Evolutionary conservation across 331 rosid species (phyloP), one percentile per base, ranked within the genome.

Genomic region (Arachis monticola): DNA sequence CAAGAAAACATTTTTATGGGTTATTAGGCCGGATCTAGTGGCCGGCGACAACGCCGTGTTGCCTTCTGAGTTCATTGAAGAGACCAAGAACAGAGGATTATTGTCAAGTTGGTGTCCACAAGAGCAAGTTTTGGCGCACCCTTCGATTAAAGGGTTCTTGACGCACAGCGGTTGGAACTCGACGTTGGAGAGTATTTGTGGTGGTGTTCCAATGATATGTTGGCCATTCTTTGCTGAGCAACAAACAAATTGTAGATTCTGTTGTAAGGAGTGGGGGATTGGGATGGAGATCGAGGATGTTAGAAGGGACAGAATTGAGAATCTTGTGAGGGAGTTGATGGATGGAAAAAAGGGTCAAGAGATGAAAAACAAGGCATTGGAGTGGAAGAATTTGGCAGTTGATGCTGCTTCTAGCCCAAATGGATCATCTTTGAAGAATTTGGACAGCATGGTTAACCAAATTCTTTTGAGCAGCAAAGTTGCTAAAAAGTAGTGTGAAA

Each of bases 281-380:
- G 93, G 93, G 17, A 53, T 88, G 79, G 97, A 92, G 84, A 82
- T 88, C 5, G 88, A 85, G 32, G 78, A 83, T n/a, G 92, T 73
- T 10, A 83, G 58, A 58, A 83, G 92, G 48, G 85, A 78, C 0
- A 72, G 71, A 1, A 71, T 92, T 44, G 92, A 88, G 47, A 57
- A 38, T 0, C 85, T 84, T 8, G 89, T 92, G 57, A 84, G 47
- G 53, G 90, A 85, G 17, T 50, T 92, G 77, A 84, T 90, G 88
- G 83, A 72, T 10, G 91, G 91, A 8, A 67, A 76, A 17, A 79
- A 76, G 46, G 92, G 90, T 1, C 73, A 67, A 52, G 72, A 75
- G 45, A 79, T 92, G 94, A 88, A 42, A 17, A 70, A 77, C 6
- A 87, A 77, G 11, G 88, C 85, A 0, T 8, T 52, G 59, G 67